Evolutionary conservation across 1,284 basidiomycete species (phyloP), one percentile per base, ranked within the genome.

Genomic region (Inonotus hispidus): DNA sequence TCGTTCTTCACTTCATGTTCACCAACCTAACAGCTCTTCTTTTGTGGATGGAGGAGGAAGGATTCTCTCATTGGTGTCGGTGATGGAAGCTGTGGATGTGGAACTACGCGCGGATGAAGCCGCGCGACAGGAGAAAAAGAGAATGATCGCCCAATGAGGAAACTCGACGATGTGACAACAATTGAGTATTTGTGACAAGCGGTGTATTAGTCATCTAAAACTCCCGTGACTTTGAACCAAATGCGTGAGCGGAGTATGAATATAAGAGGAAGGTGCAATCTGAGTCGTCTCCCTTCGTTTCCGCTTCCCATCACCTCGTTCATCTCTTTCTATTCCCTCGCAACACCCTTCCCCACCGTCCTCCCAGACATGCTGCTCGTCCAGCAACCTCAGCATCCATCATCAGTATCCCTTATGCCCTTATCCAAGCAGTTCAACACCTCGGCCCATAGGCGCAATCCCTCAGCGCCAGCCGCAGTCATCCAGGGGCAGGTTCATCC

Each of bases 391-490:
- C 74, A 79, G 54, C 69, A 70, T 21, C 67, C 72, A 49, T 67
- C 74, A 68, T 68, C 71, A 49, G 56, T 70, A 11, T 53, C 55
- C 25, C 37, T 64, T 27, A 64, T 64, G 59, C 59, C 58, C 10
- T 53, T 39, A 3, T 38, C 25, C 29, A 63, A 63, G 53, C 61
- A 58, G 21, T 56, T 43, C 32, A 39, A 41, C 29, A 49, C 53
- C 21, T 53, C 53, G 63, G 56, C 56, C 10, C 83, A 84, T 67
- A 78, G 84, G 63, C 78, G 87, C 62, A 81, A 83, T 68, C 82
- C 88, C 23, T 88, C 87, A 0, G 87, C 87, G 0, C 84, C 85
- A 4, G 79, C 82, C 3, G 79, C 82, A 43, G 81, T 88, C 66
- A 74, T 81, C 63, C 49, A 59, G 25, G 54, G 32, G 16, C 61